Evolutionary conservation across 371 early-diverging fungal species (phyloP), one percentile per base, ranked within the genome.

Genomic region (Phascolomyces articulosus): DNA sequence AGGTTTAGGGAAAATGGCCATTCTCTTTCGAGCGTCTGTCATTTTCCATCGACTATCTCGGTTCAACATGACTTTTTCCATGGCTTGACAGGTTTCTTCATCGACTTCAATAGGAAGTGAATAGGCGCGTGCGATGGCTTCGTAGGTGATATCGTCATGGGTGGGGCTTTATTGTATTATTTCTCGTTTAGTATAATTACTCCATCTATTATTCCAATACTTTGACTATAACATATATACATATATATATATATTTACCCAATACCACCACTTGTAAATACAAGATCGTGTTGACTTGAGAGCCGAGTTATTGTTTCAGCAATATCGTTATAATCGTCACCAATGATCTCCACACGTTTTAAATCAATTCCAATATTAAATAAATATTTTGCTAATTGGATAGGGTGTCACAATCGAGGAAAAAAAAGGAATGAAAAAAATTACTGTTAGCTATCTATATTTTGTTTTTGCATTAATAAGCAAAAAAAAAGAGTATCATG

Each of bases 251-350:
- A 21, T 26, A 18, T 3, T 23, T 41, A 64, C 58, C 89, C 91
- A 51, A 91, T 90, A 3, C 92, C 92, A 48, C 92, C 92, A 68
- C 85, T 86, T 7, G 92, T 91, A 47, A 91, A 85, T 27, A 91
- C 92, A 18, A 87, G 49, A 65, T 85, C 79, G 63, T 85, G 86
- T 27, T 69, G 69, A 4, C 54, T 66, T 0, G 90, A 84, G 8
- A 91, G 65, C 4, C 80, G 71, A 38, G 59, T 65, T 0, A 90
- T 78, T 3, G 88, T 74, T 55, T 82, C 79, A 34, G 71, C 77
- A 63, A 91, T 91, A 13, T 76, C 80, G 0, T 68, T 65, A 44
- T 74, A 66, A 18, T 80, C 78, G 63, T 91, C 92, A 0, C 85
- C 80, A 28, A 91, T 80, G 0, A 85, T 74, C 38, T 89, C 88